Conservation (phyloP, 495 filamentous ascomycete genomes). For the Corynascus novoguineensis region DNA sequence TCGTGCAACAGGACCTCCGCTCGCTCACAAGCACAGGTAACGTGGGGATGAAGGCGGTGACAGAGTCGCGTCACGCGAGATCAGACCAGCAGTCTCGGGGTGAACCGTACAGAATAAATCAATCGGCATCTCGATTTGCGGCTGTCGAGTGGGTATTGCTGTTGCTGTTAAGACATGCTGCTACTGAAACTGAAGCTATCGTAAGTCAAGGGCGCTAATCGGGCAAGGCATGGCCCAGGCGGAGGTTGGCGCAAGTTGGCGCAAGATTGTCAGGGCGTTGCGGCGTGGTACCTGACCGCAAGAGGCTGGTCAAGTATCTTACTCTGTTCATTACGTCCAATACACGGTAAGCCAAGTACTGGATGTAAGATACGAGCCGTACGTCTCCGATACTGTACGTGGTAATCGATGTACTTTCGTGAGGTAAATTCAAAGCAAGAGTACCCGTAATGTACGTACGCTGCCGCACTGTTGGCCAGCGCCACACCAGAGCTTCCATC, state of each 20-base stretch:
- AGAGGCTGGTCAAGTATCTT: not conserved
- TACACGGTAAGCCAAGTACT: not conserved
- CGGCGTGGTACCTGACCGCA: not conserved
- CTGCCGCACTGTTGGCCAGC: no score
- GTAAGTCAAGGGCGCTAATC: not conserved
- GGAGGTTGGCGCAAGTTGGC: constrained; percentile 3
- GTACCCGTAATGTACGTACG: no score
- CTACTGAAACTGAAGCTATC: not conserved
- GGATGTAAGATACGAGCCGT: not conserved
- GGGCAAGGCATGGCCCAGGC: not conserved
- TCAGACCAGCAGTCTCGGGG: not conserved
- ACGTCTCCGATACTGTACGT: no score
- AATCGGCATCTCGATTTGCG: not conserved
- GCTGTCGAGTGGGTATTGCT: not conserved
- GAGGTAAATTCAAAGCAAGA: no score
- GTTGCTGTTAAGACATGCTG: not conserved
- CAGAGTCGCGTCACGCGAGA: not conserved
- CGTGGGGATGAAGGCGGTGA: not conserved
- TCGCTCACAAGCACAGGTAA: not conserved
- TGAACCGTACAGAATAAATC: not conserved
- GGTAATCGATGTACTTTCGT: no score
- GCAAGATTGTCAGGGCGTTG: not conserved
- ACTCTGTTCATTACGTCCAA: not conserved
- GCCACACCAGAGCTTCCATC: not conserved
- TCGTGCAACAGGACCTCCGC: not conserved